These are phyloP conservation scores for Lachnellula occidentalis DNA, from an alignment of 2,329 filamentous ascomycete species.

Conservation along the genomic window DNA sequence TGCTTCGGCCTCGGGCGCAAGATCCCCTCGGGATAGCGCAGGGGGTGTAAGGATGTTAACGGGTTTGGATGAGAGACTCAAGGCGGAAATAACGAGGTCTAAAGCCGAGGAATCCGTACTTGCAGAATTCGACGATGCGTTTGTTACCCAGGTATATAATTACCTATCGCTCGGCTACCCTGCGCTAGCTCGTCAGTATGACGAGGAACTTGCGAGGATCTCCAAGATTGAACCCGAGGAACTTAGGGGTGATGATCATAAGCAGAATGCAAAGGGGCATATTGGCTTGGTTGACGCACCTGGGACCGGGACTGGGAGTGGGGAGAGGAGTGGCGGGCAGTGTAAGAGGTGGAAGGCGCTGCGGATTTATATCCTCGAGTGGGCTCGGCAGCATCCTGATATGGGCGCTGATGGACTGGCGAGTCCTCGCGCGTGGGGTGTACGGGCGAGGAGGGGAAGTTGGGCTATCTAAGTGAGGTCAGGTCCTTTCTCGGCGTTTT, in stretches of 20 bases:
- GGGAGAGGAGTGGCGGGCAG: constrained; percentile 33
- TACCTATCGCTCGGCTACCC: constrained; percentile 93
- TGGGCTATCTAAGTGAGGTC: constrained; percentile 56
- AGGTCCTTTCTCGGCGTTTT: too few relatives aligned
- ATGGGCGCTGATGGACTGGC: constrained; percentile 48
- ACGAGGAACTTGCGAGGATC: constrained; percentile 80
- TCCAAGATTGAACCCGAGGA: constrained; percentile 63
- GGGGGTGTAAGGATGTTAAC: constrained; percentile 28
- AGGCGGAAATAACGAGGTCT: too few relatives aligned
- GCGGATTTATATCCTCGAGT: constrained; percentile 77
- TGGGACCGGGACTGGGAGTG: constrained; percentile 27
- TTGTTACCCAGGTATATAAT: constrained; percentile 95
- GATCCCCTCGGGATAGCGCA: constrained; percentile 1
- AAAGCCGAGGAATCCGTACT: constrained; percentile 33
- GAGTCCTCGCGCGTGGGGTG: constrained; percentile 60
- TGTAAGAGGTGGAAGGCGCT: constrained; percentile 81
- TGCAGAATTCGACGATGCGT: constrained; percentile 65
- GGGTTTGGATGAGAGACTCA: constrained; percentile 27
- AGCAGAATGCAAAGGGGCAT: constrained; percentile 64
- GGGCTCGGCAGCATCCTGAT: constrained; percentile 80
- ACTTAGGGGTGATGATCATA: constrained; percentile 65
- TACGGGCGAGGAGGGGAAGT: constrained; percentile 60
- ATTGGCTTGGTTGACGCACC: constrained; percentile 52
- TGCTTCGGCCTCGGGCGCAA: constrained; percentile 6
- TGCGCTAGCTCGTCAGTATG: constrained; percentile 74